Conservation (phyloP, 331 rosid genomes). For the Phaseolus coccineus region DNA sequence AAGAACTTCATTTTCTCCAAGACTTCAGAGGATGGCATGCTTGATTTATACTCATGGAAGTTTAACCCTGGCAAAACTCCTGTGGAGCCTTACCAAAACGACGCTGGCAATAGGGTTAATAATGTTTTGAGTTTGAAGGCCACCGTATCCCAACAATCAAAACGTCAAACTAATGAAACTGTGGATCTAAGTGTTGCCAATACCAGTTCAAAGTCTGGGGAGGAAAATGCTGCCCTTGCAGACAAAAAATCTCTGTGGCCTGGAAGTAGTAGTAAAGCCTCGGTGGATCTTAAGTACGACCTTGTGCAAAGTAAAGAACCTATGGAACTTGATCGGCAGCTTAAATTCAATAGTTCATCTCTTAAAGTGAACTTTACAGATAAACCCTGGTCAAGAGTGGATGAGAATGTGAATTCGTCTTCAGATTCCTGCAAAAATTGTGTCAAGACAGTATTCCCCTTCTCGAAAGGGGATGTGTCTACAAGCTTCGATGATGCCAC, state of each 20-base stretch:
- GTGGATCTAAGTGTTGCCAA: constrained; percentile 47
- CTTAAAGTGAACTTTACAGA: constrained; percentile 64
- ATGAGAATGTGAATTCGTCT: constrained; percentile 62
- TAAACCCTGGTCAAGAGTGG: constrained; percentile 69
- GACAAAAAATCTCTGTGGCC: constrained; percentile 67
- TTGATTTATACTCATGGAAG: constrained; percentile 80
- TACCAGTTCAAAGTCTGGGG: constrained; percentile 55
- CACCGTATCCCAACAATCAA: constrained; percentile 55
- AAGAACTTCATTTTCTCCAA: constrained; percentile 73
- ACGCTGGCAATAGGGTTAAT: constrained; percentile 46
- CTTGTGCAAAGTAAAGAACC: constrained; percentile 55
- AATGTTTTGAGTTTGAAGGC: constrained; percentile 45
- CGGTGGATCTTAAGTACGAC: constrained; percentile 55
- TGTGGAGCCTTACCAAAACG: constrained; percentile 56
- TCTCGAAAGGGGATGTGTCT: constrained; percentile 64
- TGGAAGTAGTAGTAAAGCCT: constrained; percentile 70
- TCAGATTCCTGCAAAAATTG: constrained; percentile 77
- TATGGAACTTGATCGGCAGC: constrained; percentile 62
- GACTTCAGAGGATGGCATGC: constrained; percentile 67
- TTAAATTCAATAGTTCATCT: constrained; percentile 55
- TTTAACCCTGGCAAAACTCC: constrained; percentile 69
- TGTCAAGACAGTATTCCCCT: constrained; percentile 82
- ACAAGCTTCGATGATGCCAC: constrained; percentile 55
- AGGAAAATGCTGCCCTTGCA: constrained; percentile 51
- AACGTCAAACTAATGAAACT: constrained; percentile 54